These are phyloP conservation scores for Botrytis squamosa DNA, from an alignment of 2,329 filamentous ascomycete species.

Conservation along the genomic window DNA sequence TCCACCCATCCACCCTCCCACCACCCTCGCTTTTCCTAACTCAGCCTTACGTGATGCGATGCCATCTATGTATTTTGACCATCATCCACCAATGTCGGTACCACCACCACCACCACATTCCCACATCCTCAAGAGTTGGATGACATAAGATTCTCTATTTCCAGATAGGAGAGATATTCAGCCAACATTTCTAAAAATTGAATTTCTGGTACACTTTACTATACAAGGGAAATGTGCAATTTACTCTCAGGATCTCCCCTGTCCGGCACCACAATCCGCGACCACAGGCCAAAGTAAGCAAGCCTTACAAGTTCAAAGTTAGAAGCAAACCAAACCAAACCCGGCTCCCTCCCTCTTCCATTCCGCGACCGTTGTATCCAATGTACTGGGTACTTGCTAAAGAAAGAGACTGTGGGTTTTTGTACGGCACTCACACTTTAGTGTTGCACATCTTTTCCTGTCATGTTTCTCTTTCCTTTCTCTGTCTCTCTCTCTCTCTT, in stretches of 20 bases:
- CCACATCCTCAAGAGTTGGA: background rate
- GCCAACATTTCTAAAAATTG: background rate
- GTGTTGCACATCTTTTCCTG: background rate
- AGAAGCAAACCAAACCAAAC: background rate
- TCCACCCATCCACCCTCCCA: background rate
- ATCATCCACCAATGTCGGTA: background rate
- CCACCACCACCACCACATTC: background rate
- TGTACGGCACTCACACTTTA: background rate
- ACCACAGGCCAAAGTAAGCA: background rate
- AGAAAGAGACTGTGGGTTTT: background rate
- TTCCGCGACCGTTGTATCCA: conserved; percentile 6
- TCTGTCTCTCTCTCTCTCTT: background rate
- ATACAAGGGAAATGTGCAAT: background rate
- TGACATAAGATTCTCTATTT: conserved; percentile 17
- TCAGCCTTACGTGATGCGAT: conserved; percentile 15
- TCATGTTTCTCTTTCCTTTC: background rate
- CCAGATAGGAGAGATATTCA: conserved; percentile 1
- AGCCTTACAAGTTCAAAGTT: background rate
- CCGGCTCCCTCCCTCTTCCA: background rate
- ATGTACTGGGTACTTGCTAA: background rate
- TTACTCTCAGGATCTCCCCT: conserved; percentile 9
- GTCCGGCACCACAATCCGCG: background rate
- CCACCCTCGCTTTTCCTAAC: background rate
- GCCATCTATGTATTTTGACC: background rate
- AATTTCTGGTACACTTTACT: background rate